phyloP scores from a whole-genome alignment of 306 rosid species.

The Dryas alaskensis region DNA sequence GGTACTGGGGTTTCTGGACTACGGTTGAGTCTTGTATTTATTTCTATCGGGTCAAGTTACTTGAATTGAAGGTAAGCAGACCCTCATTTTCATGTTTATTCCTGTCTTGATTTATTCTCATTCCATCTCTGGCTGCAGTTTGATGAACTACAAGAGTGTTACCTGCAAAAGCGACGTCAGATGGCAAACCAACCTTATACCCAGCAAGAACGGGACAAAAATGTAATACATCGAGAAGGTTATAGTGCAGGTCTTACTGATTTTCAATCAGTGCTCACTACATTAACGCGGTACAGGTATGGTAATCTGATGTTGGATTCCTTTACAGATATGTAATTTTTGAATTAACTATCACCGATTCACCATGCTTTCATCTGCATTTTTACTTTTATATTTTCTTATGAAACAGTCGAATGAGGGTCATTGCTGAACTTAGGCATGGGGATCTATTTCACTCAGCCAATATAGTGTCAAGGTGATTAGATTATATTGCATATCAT shows the following conservation, averaged over 20 bases:
- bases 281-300: slow-evolving; percentile 89
- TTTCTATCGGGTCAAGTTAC: not conserved
- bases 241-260: slow-evolving; percentile 79
- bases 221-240: slow-evolving; percentile 64
- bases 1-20: not conserved
- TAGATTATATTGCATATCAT: slow-evolving; percentile 13
- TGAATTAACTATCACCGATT: not conserved
- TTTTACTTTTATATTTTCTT: slow-evolving; percentile 17
- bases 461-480: slow-evolving; percentile 95
- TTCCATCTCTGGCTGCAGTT: slow-evolving; percentile 56
- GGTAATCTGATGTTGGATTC: slow-evolving; percentile 23
- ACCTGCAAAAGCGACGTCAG: slow-evolving; percentile 85
- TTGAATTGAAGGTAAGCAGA: slow-evolving; percentile 12
- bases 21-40: not conserved
- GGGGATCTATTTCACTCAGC: slow-evolving; percentile 90
- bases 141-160: slow-evolving; percentile 91
- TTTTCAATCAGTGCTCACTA: slow-evolving; percentile 86
- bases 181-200: slow-evolving; percentile 54
- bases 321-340: not conserved
- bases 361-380: not conserved
- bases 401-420: slow-evolving; percentile 86
- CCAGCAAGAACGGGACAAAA: slow-evolving; percentile 58
- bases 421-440: slow-evolving; percentile 86
- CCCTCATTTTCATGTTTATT: slow-evolving; percentile 12
- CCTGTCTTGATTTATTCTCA: slow-evolving; percentile 16